Evolutionary conservation across 805 yeast species (phyloP).

Genomic region (Lipomyces kockii): DNA sequence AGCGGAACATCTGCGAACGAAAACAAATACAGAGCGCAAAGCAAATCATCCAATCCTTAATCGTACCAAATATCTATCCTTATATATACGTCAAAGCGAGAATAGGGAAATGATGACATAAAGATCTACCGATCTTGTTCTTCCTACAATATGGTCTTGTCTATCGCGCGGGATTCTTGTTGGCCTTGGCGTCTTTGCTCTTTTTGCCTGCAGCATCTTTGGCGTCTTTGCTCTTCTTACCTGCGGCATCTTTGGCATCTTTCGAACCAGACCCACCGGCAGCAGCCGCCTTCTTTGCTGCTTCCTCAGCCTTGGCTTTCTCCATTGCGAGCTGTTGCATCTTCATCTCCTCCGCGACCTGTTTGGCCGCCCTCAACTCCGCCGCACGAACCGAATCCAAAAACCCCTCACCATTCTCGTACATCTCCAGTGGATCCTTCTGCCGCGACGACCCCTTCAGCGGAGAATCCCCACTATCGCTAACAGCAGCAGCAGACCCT

Average conservation of each 20-base stretch:
- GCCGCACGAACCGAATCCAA: slow-evolving; percentile 28
- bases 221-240: too few relatives aligned
- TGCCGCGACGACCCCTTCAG: slow-evolving; percentile 21
- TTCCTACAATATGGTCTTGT: too few relatives aligned
- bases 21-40: too few relatives aligned
- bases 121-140: too few relatives aligned
- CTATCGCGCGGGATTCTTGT: too few relatives aligned
- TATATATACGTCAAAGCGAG: too few relatives aligned
- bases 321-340: slow-evolving; percentile 19
- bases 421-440: slow-evolving; percentile 20
- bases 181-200: too few relatives aligned
- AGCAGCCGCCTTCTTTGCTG: neutral
- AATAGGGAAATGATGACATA: too few relatives aligned
- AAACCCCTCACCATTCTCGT: slow-evolving; percentile 24
- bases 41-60: too few relatives aligned
- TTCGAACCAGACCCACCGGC: neutral
- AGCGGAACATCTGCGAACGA: too few relatives aligned
- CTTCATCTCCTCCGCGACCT: slow-evolving; percentile 25
- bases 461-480: slow-evolving; percentile 24
- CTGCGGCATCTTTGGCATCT: neutral
- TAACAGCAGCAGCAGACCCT: neutral
- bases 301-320: slow-evolving; percentile 12
- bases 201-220: too few relatives aligned
- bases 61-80: too few relatives aligned
- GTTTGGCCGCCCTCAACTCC: slow-evolving; percentile 26